Evolutionary conservation across 164 flowering plant genomes (phyloP).

Genomic region (Macadamia tetraphylla): DNA sequence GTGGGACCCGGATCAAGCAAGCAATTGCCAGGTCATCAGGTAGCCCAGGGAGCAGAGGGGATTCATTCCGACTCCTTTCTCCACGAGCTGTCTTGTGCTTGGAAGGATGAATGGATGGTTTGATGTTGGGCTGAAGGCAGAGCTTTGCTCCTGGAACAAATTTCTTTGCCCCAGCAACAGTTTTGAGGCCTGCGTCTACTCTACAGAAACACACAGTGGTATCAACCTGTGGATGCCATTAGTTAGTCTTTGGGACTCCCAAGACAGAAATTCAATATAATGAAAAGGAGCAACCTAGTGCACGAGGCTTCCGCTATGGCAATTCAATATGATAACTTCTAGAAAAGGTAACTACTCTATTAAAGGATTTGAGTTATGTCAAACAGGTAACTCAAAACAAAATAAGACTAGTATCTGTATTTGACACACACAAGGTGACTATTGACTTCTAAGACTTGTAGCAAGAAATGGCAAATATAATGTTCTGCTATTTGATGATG

Average conservation of each 20-base stretch:
- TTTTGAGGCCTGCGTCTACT: slow-evolving; percentile 78
- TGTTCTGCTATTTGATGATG: no score
- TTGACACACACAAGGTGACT: no score
- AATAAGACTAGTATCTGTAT: no score
- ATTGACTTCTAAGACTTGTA: no score
- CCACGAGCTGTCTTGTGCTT: slow-evolving; percentile 44
- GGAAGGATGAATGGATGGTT: slow-evolving; percentile 70
- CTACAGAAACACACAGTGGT: slow-evolving; percentile 72
- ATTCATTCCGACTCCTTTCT: slow-evolving; percentile 47
- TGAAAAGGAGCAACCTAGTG: no score
- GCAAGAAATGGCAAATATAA: no score
- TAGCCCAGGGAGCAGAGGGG: slow-evolving; percentile 85
- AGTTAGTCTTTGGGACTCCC: neutral
- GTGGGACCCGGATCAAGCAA: slow-evolving; percentile 74
- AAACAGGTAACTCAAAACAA: neutral
- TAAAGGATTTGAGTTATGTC: no score
- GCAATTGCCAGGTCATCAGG: slow-evolving; percentile 96
- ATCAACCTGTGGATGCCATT: slow-evolving; percentile 52
- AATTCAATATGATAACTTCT: neutral
- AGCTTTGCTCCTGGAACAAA: slow-evolving; percentile 73
- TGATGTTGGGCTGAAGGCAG: slow-evolving; percentile 68
- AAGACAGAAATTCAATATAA: neutral
- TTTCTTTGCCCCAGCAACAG: slow-evolving; percentile 73
- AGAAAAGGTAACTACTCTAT: no score
- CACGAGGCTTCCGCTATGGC: neutral